Conservation (phyloP, 1,284 basidiomycete species). For the Phenoliferia sp. region DNA sequence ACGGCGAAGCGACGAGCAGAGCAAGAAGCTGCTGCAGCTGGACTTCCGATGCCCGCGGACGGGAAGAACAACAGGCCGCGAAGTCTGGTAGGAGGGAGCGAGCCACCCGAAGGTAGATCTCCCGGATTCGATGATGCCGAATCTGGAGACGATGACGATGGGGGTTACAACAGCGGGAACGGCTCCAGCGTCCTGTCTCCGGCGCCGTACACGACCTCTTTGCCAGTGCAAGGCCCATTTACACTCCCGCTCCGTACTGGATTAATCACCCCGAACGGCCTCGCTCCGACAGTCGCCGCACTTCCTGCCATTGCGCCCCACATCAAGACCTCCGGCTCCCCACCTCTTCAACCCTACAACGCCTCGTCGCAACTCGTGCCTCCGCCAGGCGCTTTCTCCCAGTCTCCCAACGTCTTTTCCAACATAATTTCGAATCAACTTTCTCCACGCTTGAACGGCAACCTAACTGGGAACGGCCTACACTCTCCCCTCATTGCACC, state of each 20-base stretch:
- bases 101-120: neutral
- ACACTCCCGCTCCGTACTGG: neutral
- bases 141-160: neutral
- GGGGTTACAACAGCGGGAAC: neutral
- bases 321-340: neutral
- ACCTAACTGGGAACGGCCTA: too few species aligned
- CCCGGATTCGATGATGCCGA: conserved; percentile 1
- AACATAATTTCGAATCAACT: neutral
- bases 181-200: neutral
- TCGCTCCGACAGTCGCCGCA: too few species aligned
- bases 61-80: neutral
- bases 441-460: neutral
- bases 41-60: neutral
- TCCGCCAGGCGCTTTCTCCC: neutral
- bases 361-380: neutral
- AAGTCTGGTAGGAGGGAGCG: neutral
- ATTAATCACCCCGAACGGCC: neutral
- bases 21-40: conserved; percentile 1
- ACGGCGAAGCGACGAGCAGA: conserved; percentile 12
- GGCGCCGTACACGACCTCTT: neutral
- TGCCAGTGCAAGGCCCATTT: neutral
- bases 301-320: neutral
- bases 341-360: neutral
- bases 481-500: neutral
- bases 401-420: neutral